Conservation (phyloP, 805 yeast species). For the Kregervanrija delftensis region DNA sequence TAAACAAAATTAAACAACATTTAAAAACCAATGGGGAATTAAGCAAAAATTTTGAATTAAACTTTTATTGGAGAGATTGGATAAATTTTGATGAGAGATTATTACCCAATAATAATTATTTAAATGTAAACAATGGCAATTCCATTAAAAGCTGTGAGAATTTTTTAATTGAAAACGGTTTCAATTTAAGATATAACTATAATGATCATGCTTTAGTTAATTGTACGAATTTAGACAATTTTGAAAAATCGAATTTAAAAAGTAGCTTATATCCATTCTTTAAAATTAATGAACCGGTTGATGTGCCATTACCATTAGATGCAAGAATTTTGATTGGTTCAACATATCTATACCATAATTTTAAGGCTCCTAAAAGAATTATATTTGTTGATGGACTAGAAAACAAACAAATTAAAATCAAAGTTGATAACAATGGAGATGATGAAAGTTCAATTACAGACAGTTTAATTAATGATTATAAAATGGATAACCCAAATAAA, state of each 20-base stretch:
- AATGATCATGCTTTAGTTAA: not conserved
- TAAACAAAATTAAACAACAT: constrained; percentile 2
- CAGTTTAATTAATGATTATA: too few relatives aligned
- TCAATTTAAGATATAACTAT: not conserved
- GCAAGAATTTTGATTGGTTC: constrained; percentile 30
- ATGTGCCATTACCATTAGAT: constrained; percentile 18
- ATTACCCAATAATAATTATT: constrained; percentile 14
- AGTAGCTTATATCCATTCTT: constrained; percentile 18
- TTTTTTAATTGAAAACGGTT: constrained; percentile 14
- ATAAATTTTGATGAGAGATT: constrained; percentile 20
- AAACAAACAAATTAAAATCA: not conserved
- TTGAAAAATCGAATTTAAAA: constrained; percentile 8
- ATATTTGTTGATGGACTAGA: constrained; percentile 9
- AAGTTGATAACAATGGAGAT: too few relatives aligned
- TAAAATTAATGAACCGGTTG: constrained; percentile 18
- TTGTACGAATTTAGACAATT: constrained; percentile 11
- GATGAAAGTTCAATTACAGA: too few relatives aligned
- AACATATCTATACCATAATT: constrained; percentile 23
- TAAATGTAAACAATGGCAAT: constrained; percentile 1
- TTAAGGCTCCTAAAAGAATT: constrained; percentile 26
- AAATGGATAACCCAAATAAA: too few relatives aligned
- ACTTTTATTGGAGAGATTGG: constrained; percentile 26
- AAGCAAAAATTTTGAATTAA: constrained; percentile 9
- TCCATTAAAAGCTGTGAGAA: constrained; percentile 12
- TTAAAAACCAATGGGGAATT: constrained; percentile 1